Percentiles rank a stretch among this genome's conserved stretches.
These are phyloP conservation scores for Thamnidium elegans DNA, from an alignment of 192 early-diverging fungal species.

Conservation along the genomic window DNA sequence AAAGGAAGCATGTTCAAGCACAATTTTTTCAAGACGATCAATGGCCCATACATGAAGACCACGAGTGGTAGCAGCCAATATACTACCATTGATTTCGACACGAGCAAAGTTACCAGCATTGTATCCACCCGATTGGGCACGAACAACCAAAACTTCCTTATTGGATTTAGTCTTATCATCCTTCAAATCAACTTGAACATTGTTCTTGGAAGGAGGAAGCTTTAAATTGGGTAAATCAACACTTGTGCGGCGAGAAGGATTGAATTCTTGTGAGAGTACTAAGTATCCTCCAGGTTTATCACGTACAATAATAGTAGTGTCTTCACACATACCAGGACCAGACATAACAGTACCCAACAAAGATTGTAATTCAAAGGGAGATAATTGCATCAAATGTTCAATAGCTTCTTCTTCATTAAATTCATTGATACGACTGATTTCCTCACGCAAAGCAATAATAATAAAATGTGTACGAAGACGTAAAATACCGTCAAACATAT, in stretches of 20 bases:
- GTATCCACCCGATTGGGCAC: slow-evolving; percentile 70
- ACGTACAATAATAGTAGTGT: slow-evolving; percentile 40
- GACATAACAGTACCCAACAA: slow-evolving; percentile 71
- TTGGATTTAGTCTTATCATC: slow-evolving; percentile 28
- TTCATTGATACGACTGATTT: slow-evolving; percentile 69
- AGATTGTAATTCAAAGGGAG: slow-evolving; percentile 77
- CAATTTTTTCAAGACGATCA: slow-evolving; percentile 63
- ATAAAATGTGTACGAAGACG: slow-evolving; percentile 78
- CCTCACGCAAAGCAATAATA: slow-evolving; percentile 84
- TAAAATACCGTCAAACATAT: slow-evolving; percentile 81
- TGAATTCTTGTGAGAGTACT: slow-evolving; percentile 27
- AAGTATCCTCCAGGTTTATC: slow-evolving; percentile 40
- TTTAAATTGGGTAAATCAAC: background rate
- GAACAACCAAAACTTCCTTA: slow-evolving; percentile 42
- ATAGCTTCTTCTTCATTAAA: slow-evolving; percentile 79
- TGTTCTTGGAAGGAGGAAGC: background rate
- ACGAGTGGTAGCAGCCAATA: slow-evolving; percentile 54
- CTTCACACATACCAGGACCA: slow-evolving; percentile 49
- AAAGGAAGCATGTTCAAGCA: slow-evolving; percentile 69
- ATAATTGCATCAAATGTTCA: slow-evolving; percentile 77
- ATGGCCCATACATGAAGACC: slow-evolving; percentile 78
- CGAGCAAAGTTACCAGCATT: slow-evolving; percentile 71
- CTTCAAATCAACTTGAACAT: background rate
- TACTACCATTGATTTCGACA: slow-evolving; percentile 56
- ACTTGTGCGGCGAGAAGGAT: slow-evolving; percentile 9